Percentiles rank a stretch among this genome's conserved stretches.
Conservation (phyloP, 495 filamentous ascomycete genomes). For the Talaromyces nanjingensis region DNA sequence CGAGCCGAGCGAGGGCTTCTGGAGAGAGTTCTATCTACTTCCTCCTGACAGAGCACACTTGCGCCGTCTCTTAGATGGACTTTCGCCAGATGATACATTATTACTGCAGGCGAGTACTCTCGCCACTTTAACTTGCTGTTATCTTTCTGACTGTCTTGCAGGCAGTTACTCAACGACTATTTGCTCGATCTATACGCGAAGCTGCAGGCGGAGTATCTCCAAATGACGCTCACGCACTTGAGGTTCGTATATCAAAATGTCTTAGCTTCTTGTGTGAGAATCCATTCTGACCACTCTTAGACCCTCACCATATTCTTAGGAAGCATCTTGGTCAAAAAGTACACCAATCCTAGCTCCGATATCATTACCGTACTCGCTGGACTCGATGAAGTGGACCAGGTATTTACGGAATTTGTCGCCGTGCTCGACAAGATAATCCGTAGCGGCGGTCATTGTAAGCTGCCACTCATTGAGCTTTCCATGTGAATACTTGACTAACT, state of each 20-base stretch:
- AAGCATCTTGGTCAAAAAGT: constrained; percentile 74
- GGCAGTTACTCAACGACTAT: constrained; percentile 67
- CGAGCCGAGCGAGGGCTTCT: constrained; percentile 82
- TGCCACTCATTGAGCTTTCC: background rate
- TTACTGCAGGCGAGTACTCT: constrained; percentile 37
- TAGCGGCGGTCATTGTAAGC: constrained; percentile 65
- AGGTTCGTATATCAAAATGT: constrained; percentile 51
- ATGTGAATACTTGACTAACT: background rate
- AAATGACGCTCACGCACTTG: constrained; percentile 73
- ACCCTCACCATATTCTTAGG: constrained; percentile 86
- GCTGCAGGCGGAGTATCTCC: constrained; percentile 56
- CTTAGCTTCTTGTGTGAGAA: background rate
- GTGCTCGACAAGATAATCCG: constrained; percentile 75
- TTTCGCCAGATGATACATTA: constrained; percentile 68
- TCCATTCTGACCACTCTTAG: constrained; percentile 46
- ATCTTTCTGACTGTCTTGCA: background rate
- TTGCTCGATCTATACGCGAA: constrained; percentile 62
- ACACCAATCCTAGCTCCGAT: constrained; percentile 93
- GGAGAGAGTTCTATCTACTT: constrained; percentile 91
- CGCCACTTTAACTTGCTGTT: background rate
- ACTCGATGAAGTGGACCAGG: constrained; percentile 74
- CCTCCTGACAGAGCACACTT: constrained; percentile 65
- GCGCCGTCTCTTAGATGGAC: constrained; percentile 54
- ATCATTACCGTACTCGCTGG: constrained; percentile 86
- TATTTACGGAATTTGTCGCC: constrained; percentile 83